A percentile compares a stretch with the other conserved stretches of the same genome.
Conservation (phyloP, 148 eudicot species). For the Silene uniflora region DNA sequence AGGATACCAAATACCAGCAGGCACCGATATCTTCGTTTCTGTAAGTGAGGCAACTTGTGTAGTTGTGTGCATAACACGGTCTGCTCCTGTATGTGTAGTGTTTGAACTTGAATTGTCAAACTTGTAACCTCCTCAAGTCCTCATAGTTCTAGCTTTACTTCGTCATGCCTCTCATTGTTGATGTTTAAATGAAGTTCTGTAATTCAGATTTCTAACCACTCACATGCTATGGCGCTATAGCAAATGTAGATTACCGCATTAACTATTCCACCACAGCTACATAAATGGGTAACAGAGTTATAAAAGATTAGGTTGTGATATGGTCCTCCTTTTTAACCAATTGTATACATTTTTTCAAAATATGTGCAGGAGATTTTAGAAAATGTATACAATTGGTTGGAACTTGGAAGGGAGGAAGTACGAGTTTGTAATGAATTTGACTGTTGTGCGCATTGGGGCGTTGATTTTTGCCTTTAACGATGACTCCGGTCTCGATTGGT, state of each 20-base stretch:
- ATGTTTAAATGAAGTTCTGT: not conserved
- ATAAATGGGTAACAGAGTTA: not conserved
- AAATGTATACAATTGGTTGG: too few relatives aligned
- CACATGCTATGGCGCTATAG: not conserved
- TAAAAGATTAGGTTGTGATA: not conserved
- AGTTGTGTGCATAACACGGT: not conserved
- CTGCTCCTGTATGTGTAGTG: not conserved
- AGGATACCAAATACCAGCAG: constrained; percentile 78
- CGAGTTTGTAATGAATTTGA: not conserved
- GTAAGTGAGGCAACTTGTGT: constrained; percentile 44
- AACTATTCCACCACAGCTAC: not conserved
- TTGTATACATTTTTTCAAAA: too few relatives aligned
- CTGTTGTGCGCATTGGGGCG: not conserved
- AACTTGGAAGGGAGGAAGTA: too few relatives aligned
- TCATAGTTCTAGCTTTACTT: constrained; percentile 3
- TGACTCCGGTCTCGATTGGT: too few relatives aligned
- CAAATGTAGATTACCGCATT: not conserved
- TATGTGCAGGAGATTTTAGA: too few relatives aligned
- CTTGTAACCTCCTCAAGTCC: not conserved
- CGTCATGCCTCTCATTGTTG: not conserved
- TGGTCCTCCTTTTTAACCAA: too few relatives aligned
- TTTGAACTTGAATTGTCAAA: not conserved
- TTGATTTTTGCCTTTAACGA: not conserved
- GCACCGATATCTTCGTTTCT: constrained; percentile 89
- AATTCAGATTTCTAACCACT: not conserved